These are phyloP conservation scores for Quercus cerris DNA, from an alignment of 306 rosid species.

Conservation along the genomic window DNA sequence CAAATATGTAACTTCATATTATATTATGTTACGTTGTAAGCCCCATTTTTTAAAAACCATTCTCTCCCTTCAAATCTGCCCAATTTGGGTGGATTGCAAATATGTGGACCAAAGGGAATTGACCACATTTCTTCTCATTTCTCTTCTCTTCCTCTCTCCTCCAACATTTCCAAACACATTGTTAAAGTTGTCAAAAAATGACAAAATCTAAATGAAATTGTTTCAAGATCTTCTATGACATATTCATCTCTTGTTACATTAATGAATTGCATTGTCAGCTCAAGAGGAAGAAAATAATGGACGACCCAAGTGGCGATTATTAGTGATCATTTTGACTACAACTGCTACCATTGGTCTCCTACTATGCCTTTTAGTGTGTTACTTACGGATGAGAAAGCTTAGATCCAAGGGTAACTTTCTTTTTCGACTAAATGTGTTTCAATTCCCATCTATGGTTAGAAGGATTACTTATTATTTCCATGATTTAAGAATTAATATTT, in stretches of 20 bases:
- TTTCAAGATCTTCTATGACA: not conserved
- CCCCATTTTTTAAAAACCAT: too few relatives aligned
- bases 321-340: not conserved
- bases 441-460: not conserved
- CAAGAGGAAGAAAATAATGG: not conserved
- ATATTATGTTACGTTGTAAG: too few relatives aligned
- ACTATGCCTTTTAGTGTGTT: not conserved
- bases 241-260: not conserved
- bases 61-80: too few relatives aligned
- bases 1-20: too few relatives aligned
- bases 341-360: not conserved
- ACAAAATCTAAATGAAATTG: not conserved
- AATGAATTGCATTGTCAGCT: conserved; percentile 2
- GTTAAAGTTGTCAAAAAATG: not conserved
- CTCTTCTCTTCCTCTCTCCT: too few relatives aligned
- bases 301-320: not conserved
- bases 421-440: not conserved
- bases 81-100: too few relatives aligned
- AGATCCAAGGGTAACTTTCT: conserved; percentile 2
- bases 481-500: not conserved
- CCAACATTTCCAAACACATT: too few relatives aligned
- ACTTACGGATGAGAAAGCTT: not conserved
- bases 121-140: too few relatives aligned
- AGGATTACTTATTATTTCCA: too few relatives aligned
- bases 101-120: too few relatives aligned